Evolutionary conservation across 1,284 basidiomycete genomes (phyloP), one percentile per base, ranked within the genome.

Genomic region (Anthracocystis panici-leucophaei): DNA sequence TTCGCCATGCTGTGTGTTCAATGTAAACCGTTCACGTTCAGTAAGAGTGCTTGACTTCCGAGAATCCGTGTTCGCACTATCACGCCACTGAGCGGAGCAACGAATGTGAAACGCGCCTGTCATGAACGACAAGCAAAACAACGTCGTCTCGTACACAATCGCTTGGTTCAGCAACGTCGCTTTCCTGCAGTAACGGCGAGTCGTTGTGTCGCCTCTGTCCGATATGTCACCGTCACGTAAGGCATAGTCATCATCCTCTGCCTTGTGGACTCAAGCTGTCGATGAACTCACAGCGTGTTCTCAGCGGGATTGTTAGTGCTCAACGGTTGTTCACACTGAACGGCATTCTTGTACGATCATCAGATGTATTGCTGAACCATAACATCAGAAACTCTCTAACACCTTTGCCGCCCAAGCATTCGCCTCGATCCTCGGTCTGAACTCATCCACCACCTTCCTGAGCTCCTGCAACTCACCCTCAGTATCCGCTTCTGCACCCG

Each of bases 401-500:
- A 93, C 86, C 49, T 87, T 87, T 81, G 89, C 88, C 35, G 94
- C 88, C 95, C 95, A 97, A 3, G 89, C 85, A 81, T 93, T 95
- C 21, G 85, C 88, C 79, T 92, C 91, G 57, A 95, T 90, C 62
- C 88, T 88, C 10, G 89, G 89, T 70, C 88, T 88, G 86, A 90
- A 93, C 79, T 90, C 86, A 42, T 91, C 90, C 16, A 93, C 89
- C 70, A 90, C 90, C 64, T 87, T 86, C 70, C 88, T 89, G 52
- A 97, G 86, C 57, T 89, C 88, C 40, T 88, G 88, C 11, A 96
- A 83, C 83, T 95, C 64, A 18, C 90, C 8, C 86, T 87, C 61
- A 91, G 91, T 1, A 87, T 82, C 48, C 85, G 85, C 60, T n/a
- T 25, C 21, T 23, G 21, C 48, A 33, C 16, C 51, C 21, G 14